Conservation (phyloP, 352 stramenopile genomes). For the Lagenidium giganteum region DNA sequence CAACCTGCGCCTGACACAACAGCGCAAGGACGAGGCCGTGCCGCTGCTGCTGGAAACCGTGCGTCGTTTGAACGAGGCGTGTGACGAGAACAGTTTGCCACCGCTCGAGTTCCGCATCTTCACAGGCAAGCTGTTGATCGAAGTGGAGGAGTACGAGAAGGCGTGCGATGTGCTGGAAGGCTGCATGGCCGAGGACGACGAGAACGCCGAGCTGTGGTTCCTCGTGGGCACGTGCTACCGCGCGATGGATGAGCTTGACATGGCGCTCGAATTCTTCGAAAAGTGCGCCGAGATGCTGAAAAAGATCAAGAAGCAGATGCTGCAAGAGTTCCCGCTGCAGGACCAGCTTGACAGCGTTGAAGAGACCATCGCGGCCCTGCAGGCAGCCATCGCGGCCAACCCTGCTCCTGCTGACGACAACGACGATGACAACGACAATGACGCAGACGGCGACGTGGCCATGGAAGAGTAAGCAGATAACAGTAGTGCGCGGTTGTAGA, state of each 20-base stretch:
- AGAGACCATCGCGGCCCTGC: slow-evolving; percentile 38
- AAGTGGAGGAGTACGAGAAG: slow-evolving; percentile 70
- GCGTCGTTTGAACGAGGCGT: slow-evolving; percentile 70
- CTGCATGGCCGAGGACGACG: slow-evolving; percentile 79
- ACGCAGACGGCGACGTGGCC: slow-evolving; percentile 37
- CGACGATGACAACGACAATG: slow-evolving; percentile 30
- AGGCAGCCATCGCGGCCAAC: slow-evolving; percentile 32
- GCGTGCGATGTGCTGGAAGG: slow-evolving; percentile 66
- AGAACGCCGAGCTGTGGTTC: slow-evolving; percentile 83
- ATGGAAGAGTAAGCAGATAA: slow-evolving; percentile 55
- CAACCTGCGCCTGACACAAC: slow-evolving; percentile 91
- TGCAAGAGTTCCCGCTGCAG: slow-evolving; percentile 51
- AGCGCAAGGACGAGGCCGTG: slow-evolving; percentile 81
- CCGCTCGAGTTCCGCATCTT: slow-evolving; percentile 73
- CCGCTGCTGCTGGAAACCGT: slow-evolving; percentile 85
- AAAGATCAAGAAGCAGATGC: slow-evolving; percentile 65
- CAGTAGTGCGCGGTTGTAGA: slow-evolving; percentile 36
- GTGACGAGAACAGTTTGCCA: slow-evolving; percentile 49
- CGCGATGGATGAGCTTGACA: slow-evolving; percentile 60
- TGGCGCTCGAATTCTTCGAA: slow-evolving; percentile 75
- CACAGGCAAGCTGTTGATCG: slow-evolving; percentile 72
- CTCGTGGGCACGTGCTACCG: slow-evolving; percentile 76
- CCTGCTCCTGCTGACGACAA: slow-evolving; percentile 35
- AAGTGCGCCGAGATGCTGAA: slow-evolving; percentile 58
- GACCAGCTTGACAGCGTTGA: slow-evolving; percentile 63